Conservation (phyloP, 148 eudicot genomes). For the Rhododendron henanense region DNA sequence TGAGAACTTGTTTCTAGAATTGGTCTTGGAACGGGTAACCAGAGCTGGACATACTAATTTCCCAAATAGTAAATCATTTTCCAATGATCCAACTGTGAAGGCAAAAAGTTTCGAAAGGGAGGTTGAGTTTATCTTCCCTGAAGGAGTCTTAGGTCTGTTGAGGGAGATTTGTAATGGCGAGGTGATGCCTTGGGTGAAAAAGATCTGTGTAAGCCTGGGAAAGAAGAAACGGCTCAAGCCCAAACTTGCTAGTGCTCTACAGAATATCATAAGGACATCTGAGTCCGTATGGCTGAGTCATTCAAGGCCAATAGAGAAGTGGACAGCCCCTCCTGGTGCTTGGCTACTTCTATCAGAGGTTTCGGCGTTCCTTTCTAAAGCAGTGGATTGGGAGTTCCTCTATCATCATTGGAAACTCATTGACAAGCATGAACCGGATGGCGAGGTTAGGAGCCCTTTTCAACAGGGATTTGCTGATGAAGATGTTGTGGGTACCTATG, state of each 20-base stretch:
- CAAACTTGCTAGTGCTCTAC: conserved; percentile 68
- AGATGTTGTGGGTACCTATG: conserved; percentile 25
- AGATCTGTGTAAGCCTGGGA: conserved; percentile 77
- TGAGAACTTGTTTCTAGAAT: conserved; percentile 75
- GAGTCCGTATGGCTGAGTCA: conserved; percentile 65
- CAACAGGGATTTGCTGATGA: conserved; percentile 27
- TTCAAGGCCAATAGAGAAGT: conserved; percentile 77
- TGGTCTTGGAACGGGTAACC: conserved; percentile 72
- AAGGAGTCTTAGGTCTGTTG: conserved; percentile 62
- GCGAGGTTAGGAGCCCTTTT: conserved; percentile 28
- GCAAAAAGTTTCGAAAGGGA: conserved; percentile 30
- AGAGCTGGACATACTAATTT: conserved; percentile 40
- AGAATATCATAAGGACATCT: conserved; percentile 64
- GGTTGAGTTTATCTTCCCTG: conserved; percentile 39
- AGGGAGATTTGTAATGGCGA: conserved; percentile 73
- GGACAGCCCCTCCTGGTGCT: conserved; percentile 96
- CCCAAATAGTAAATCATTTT: conserved; percentile 8
- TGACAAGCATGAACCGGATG: conserved; percentile 46
- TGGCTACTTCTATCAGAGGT: conserved; percentile 93
- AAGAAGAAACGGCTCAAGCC: conserved; percentile 72
- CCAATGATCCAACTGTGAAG: conserved; percentile 22
- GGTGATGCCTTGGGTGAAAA: conserved; percentile 87
- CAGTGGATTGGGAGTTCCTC: conserved; percentile 88
- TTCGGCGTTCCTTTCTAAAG: conserved; percentile 63
- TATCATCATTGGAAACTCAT: conserved; percentile 92